These are phyloP conservation scores for Curvularia sp. DNA, from an alignment of 2,329 filamentous ascomycete genomes.

Conservation along the genomic window DNA sequence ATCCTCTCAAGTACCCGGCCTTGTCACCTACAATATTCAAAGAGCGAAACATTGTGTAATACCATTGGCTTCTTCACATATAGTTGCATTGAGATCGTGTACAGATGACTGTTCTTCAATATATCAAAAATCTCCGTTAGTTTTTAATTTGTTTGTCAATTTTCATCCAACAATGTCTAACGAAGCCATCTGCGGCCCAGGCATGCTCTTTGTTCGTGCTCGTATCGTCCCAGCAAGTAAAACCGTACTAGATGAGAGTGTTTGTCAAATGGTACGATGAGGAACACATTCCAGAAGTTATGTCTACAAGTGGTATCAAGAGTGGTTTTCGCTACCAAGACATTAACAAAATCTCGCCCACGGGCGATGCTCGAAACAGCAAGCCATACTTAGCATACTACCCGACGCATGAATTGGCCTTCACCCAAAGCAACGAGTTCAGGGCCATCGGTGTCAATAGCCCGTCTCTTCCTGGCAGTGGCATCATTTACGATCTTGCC, in stretches of 20 bases:
- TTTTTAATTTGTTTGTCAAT: neutral
- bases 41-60: too few species aligned
- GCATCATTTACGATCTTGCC: conserved; percentile 39
- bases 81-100: neutral
- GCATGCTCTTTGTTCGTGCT: conserved; percentile 26
- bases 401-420: conserved; percentile 47
- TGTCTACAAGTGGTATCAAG: conserved; percentile 44
- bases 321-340: conserved; percentile 46
- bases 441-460: conserved; percentile 45
- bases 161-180: neutral
- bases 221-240: conserved; percentile 31
- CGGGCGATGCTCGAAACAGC: conserved; percentile 14
- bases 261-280: conserved; percentile 52
- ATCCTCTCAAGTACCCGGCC: too few species aligned
- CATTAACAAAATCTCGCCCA: conserved; percentile 28
- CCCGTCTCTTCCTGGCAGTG: conserved; percentile 36
- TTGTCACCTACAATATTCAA: neutral
- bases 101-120: neutral
- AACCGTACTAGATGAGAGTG: conserved; percentile 40
- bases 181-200: conserved; percentile 17
- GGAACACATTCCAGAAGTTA: conserved; percentile 51
- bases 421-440: conserved; percentile 46
- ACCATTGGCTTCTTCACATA: neutral
- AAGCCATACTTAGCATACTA: conserved; percentile 51
- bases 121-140: neutral